phyloP scores from a whole-genome alignment of 352 stramenopile species.

The Aphanomyces euteiches region DNA sequence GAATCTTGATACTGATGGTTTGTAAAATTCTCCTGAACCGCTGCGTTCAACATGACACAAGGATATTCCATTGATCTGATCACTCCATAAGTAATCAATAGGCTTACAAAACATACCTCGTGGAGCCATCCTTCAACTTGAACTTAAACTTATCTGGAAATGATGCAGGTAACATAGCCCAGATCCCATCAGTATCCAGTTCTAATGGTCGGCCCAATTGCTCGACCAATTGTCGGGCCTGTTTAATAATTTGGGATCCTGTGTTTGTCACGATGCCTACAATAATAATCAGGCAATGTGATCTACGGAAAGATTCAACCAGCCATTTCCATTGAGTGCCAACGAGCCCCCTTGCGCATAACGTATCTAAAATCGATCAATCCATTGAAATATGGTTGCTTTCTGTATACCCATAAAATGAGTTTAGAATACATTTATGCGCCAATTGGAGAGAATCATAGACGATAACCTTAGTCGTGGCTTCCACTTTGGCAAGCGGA shows the following conservation, averaged over 20 bases:
- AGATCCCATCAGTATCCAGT: conserved; percentile 99
- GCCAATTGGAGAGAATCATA: conserved; percentile 99
- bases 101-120: conserved; percentile 3
- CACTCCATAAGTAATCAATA: background rate
- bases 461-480: conserved; percentile 83
- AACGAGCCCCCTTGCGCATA: conserved; percentile 98
- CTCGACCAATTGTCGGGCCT: conserved; percentile 90
- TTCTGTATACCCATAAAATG: conserved; percentile 92
- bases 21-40: conserved; percentile 97
- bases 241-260: conserved; percentile 97
- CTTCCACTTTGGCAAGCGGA: conserved; percentile 71
- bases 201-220: conserved; percentile 96
- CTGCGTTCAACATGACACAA: conserved; percentile 99
- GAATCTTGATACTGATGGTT: conserved; percentile 93
- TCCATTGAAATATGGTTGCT: background rate
- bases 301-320: conserved; percentile 34
- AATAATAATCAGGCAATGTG: background rate
- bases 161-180: conserved; percentile 96
- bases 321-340: conserved; percentile 99
- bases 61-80: conserved; percentile 93
- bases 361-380: conserved; percentile 75
- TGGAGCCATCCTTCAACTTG: conserved; percentile 38
- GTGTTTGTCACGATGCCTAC: conserved; percentile 97
- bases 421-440: conserved; percentile 99
- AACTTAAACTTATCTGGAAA: conserved; percentile 98